Evolutionary conservation across 2,329 filamentous ascomycete genomes (phyloP).

Genomic region (Hyphodiscus sp.): DNA sequence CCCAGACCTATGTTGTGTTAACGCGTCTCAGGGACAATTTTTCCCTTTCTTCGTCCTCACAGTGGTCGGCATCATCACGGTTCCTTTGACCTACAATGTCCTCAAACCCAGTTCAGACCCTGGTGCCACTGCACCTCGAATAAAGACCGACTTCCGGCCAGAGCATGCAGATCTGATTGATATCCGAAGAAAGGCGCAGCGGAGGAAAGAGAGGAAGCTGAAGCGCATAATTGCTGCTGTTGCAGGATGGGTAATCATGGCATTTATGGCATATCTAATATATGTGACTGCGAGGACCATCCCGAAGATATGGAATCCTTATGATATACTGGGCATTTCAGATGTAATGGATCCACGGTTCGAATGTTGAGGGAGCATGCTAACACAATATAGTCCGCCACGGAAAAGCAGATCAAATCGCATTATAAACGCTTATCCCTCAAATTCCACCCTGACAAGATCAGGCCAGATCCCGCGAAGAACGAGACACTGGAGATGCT

Average conservation of each 20-base stretch:
- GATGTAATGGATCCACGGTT: constrained; percentile 48
- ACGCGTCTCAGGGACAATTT: constrained; percentile 68
- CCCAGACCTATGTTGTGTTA: constrained; percentile 6
- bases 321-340: constrained; percentile 83
- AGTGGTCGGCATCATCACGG: constrained; percentile 76
- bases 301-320: constrained; percentile 90
- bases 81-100: constrained; percentile 85
- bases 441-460: constrained; percentile 89
- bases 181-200: constrained; percentile 74
- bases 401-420: constrained; percentile 86
- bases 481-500: constrained; percentile 83
- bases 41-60: constrained; percentile 99
- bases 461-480: constrained; percentile 71
- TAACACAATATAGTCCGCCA: constrained; percentile 53
- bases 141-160: constrained; percentile 74
- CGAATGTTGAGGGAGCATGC: neutral
- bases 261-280: constrained; percentile 88
- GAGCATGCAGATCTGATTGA: constrained; percentile 80
- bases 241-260: constrained; percentile 76
- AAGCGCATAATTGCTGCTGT: constrained; percentile 76
- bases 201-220: constrained; percentile 80
- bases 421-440: constrained; percentile 83
- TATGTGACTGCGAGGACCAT: constrained; percentile 63
- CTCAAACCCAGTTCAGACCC: constrained; percentile 71
- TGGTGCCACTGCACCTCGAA: constrained; percentile 73